Evolutionary conservation across 2,329 filamentous ascomycete genomes (phyloP), one percentile per base, ranked within the genome.

Genomic region (Verticillium klebahnii): DNA sequence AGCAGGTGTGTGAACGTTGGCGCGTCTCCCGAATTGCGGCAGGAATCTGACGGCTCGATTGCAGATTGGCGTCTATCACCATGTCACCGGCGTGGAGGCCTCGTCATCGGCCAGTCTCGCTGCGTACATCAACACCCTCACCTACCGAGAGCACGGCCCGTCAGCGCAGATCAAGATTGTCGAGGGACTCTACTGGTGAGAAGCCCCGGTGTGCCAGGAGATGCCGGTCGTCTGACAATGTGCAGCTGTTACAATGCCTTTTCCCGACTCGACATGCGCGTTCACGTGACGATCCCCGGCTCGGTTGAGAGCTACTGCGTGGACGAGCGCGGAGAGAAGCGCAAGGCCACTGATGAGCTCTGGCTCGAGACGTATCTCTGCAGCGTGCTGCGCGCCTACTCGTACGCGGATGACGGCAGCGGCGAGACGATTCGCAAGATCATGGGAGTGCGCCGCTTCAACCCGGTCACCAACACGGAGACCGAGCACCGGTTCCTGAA

Each of bases 291-390:
- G 67, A 98, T 99, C 66, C 95, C 95, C 19, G 95, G 95, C 64
- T 95, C 91, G 11, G 92, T 99, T 59, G 94, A 99, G 75, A 96
- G 92, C 77, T 98, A 97, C 75, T 98, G 94, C 75, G 91, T 99
- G 62, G 94, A 99, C 75, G 95, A 99, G 78, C 88, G 93, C 70
- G 95, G 95, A 67, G 94, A 97, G 74, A 97, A 96, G 80, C 87
- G 93, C 67, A 91, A 95, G 67, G 92, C 94, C 15, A 94, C 93
- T 0, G 95, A 99, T 67, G 91, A 94, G 36, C 83, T 99, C 45
- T 99, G 95, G 95, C 83, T 99, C 17, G 95, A 99, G 75, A 98
- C 95, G 57, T 99, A 98, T 71, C 85, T 99, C 2, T 99, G 95
- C 80, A 96, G 91, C 65, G 93, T 99, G 8, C 80, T 99, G 65